These are phyloP conservation scores for Helotiales sp. DNA, from an alignment of 2,329 filamentous ascomycete genomes.

Conservation along the genomic window DNA sequence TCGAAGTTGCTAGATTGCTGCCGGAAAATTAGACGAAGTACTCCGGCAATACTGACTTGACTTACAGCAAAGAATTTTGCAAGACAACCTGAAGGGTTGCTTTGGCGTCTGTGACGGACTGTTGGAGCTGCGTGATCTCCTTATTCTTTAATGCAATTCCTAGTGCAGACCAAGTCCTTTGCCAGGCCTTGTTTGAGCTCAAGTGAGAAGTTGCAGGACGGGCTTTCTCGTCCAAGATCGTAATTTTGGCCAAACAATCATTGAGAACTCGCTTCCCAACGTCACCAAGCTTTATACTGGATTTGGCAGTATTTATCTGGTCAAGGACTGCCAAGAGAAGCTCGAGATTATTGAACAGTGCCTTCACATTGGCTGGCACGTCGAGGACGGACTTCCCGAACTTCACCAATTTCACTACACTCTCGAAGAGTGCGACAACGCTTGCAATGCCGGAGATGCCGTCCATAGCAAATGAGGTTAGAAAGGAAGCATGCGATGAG, in stretches of 20 bases:
- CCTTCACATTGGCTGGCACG: conserved; percentile 5
- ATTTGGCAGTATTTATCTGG: not conserved
- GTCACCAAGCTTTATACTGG: not conserved
- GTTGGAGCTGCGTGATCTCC: conserved; percentile 1
- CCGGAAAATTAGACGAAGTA: not conserved
- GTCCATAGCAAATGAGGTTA: not conserved
- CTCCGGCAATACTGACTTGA: not conserved
- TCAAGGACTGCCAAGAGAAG: not conserved
- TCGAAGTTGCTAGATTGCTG: not conserved
- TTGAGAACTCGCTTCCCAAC: not conserved
- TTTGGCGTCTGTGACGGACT: conserved; percentile 4
- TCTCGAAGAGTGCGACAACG: not conserved
- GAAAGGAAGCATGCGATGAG: not conserved
- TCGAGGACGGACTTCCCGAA: conserved; percentile 12
- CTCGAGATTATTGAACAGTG: conserved; percentile 6
- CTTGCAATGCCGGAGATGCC: not conserved
- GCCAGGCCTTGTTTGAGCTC: not conserved
- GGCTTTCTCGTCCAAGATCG: not conserved
- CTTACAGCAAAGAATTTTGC: conserved; percentile 3
- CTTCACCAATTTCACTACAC: conserved; percentile 5
- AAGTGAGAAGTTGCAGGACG: not conserved
- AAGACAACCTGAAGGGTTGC: conserved; percentile 1
- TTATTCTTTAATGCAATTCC: not conserved
- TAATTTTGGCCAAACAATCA: conserved; percentile 1
- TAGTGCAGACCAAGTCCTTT: not conserved